Conservation (phyloP, 352 stramenopile species). For the Phytophthora sojae region DNA sequence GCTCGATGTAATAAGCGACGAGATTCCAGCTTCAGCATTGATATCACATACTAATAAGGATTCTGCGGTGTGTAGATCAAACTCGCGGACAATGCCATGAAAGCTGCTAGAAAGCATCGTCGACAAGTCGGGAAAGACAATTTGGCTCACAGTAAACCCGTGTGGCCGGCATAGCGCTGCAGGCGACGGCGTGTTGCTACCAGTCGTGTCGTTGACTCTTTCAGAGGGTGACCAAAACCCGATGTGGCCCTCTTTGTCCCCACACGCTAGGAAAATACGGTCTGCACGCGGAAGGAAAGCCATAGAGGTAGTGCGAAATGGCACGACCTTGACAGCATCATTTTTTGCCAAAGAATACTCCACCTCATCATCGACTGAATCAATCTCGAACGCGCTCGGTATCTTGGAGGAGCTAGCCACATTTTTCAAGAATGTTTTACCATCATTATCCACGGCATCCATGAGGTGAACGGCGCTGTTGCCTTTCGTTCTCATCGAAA, state of each 20-base stretch:
- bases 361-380: conserved; percentile 12
- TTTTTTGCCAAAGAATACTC: conserved; percentile 49
- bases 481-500: not conserved
- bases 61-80: conserved; percentile 52
- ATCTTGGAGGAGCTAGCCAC: not conserved
- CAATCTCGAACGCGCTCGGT: conserved; percentile 31
- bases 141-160: conserved; percentile 50
- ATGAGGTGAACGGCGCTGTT: conserved; percentile 5
- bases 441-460: conserved; percentile 22
- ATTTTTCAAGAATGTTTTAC: conserved; percentile 44
- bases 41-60: conserved; percentile 56
- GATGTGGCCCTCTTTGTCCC: conserved; percentile 75
- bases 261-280: conserved; percentile 59
- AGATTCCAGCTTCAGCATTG: conserved; percentile 46
- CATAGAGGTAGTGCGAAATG: conserved; percentile 65
- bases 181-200: not conserved
- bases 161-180: conserved; percentile 60
- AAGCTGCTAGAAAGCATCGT: conserved; percentile 72
- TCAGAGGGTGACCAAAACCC: conserved; percentile 22
- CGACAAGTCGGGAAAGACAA: conserved; percentile 61
- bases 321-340: conserved; percentile 65
- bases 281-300: conserved; percentile 70
- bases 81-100: conserved; percentile 64
- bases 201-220: not conserved
- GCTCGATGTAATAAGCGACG: conserved; percentile 43